A percentile compares a stretch with the other conserved stretches of the same genome.
These are phyloP conservation scores for Solanum bulbocastanum DNA, from an alignment of 257 asterid species.

Conservation along the genomic window DNA sequence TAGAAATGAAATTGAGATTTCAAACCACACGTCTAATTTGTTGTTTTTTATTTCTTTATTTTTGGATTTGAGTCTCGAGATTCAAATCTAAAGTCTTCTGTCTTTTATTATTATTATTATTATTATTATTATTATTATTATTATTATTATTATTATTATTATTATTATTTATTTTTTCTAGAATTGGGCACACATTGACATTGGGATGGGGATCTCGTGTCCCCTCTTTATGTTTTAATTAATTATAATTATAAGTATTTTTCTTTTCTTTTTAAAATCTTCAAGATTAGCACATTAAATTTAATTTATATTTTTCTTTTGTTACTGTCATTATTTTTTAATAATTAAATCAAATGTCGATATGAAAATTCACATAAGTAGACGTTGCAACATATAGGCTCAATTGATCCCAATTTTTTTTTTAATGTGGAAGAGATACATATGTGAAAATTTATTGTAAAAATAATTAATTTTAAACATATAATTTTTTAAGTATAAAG, in stretches of 20 bases:
- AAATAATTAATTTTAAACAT: not conserved
- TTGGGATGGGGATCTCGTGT: not conserved
- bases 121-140: too few relatives aligned
- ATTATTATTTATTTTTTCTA: not conserved
- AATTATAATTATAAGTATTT: not conserved
- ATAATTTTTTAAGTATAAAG: not conserved
- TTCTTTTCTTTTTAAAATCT: not conserved
- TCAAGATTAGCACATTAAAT: not conserved
- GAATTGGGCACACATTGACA: not conserved
- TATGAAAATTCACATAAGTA: not conserved
- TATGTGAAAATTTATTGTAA: not conserved
- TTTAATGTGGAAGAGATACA: not conserved
- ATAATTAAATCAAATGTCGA: not conserved
- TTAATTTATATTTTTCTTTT: not conserved
- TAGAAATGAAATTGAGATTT: not conserved
- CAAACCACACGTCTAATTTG: not conserved
- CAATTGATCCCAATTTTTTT: not conserved
- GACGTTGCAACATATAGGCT: not conserved
- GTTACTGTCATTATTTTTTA: not conserved
- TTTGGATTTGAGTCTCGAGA: not conserved
- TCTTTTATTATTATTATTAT: too few relatives aligned
- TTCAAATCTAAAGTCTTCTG: not conserved
- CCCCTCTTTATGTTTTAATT: too few relatives aligned
- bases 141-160: too few relatives aligned
- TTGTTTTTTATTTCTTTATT: not conserved